Conservation (phyloP, 1,139 yeast species). For the Taphrina wiesneri region DNA sequence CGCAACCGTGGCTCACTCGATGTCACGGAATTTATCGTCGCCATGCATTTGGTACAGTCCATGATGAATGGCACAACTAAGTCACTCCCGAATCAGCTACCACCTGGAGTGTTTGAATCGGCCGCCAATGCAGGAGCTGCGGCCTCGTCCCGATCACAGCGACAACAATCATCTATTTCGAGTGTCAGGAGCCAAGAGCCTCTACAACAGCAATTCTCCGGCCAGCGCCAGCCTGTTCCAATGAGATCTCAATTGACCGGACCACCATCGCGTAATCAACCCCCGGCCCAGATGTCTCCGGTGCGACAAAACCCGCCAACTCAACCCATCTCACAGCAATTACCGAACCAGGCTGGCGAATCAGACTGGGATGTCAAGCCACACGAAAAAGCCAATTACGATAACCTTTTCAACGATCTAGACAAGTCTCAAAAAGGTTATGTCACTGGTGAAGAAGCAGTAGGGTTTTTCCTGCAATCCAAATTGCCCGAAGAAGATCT, state of each 20-base stretch:
- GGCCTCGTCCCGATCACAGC: constrained; percentile 13
- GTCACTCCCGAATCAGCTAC: constrained; percentile 68
- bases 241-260: constrained; percentile 38
- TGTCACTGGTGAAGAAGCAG: constrained; percentile 58
- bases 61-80: constrained; percentile 66
- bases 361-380: constrained; percentile 70
- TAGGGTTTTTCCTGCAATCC: constrained; percentile 84
- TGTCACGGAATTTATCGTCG: constrained; percentile 76
- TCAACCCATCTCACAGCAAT: constrained; percentile 49
- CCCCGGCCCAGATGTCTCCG: constrained; percentile 37
- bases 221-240: constrained; percentile 34
- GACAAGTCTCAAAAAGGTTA: constrained; percentile 40
- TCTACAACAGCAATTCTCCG: constrained; percentile 39
- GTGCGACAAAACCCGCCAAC: constrained; percentile 35
- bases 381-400: constrained; percentile 74
- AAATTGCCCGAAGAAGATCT: constrained; percentile 79
- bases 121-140: constrained; percentile 48
- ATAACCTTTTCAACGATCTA: constrained; percentile 70
- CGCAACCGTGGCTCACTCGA: constrained; percentile 69
- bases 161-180: constrained; percentile 18
- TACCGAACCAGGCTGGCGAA: constrained; percentile 51
- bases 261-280: constrained; percentile 18
- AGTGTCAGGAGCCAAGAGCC: constrained; percentile 39
- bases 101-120: constrained; percentile 61
- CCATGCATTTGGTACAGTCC: constrained; percentile 93